phyloP scores from a whole-genome alignment of 371 early-diverging fungal species.

The Phascolomyces articulosus region DNA sequence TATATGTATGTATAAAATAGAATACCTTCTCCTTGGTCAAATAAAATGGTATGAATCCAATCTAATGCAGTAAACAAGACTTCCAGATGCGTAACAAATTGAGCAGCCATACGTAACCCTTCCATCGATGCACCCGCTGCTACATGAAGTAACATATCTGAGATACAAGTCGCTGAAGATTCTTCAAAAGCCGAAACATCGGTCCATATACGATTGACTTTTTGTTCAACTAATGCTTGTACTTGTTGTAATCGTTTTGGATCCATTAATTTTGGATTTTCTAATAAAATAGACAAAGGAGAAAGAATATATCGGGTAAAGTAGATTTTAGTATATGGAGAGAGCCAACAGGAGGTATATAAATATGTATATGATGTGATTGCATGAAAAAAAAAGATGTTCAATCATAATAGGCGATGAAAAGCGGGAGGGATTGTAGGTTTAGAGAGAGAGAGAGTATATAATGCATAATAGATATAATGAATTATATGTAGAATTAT shows the following conservation, averaged over 20 bases:
- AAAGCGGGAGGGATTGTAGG: not conserved
- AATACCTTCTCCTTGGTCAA: conserved; percentile 1
- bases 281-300: not conserved
- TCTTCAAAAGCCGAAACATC: conserved; percentile 95
- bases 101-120: conserved; percentile 86
- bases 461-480: no score
- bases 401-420: no score
- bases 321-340: no score
- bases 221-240: conserved; percentile 66
- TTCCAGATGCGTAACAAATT: conserved; percentile 90
- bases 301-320: no score
- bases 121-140: conserved; percentile 82
- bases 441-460: no score
- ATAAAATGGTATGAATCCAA: conserved; percentile 36
- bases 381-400: no score
- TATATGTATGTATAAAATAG: no score
- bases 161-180: conserved; percentile 94
- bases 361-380: no score
- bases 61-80: conserved; percentile 89
- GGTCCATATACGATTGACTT: conserved; percentile 87
- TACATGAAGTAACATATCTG: conserved; percentile 94
- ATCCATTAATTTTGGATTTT: conserved; percentile 2
- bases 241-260: conserved; percentile 37
- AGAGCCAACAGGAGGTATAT: no score
- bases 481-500: no score